Conservation (phyloP, 1,284 basidiomycete species). For the Ustilago hordei region DNA sequence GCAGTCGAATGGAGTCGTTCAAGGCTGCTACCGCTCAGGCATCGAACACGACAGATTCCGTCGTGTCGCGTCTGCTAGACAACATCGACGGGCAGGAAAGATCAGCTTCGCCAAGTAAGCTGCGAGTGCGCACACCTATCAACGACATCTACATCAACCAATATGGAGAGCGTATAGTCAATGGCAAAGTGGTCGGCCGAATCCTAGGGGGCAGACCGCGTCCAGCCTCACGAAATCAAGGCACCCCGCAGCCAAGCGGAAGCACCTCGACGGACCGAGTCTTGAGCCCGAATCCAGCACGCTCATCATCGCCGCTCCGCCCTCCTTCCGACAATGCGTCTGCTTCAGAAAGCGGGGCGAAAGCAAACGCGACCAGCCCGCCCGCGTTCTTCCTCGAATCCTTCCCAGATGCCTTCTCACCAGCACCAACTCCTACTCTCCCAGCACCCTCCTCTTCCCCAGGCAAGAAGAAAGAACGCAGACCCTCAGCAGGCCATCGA, state of each 20-base stretch:
- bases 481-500: conserved; percentile 13
- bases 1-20: conserved; percentile 29
- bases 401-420: conserved; percentile 34
- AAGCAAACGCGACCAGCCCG: conserved; percentile 13
- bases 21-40: conserved; percentile 20
- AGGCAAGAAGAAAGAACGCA: conserved; percentile 12
- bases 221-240: conserved; percentile 12
- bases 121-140: conserved; percentile 23
- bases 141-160: conserved; percentile 55
- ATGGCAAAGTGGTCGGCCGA: conserved; percentile 50
- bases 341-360: neutral
- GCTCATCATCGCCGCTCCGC: neutral
- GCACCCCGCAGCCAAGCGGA: neutral
- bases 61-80: neutral
- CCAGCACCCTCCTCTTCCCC: neutral
- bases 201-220: conserved; percentile 40
- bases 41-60: neutral
- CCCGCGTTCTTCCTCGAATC: conserved; percentile 56
- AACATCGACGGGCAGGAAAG: neutral
- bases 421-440: neutral
- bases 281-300: neutral
- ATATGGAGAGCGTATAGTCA: conserved; percentile 47
- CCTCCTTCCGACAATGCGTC: neutral
- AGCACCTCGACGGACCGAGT: neutral
- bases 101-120: conserved; percentile 23